Evolutionary conservation across 2,329 filamentous ascomycete species (phyloP).

Genomic region (Cercospora sojina): DNA sequence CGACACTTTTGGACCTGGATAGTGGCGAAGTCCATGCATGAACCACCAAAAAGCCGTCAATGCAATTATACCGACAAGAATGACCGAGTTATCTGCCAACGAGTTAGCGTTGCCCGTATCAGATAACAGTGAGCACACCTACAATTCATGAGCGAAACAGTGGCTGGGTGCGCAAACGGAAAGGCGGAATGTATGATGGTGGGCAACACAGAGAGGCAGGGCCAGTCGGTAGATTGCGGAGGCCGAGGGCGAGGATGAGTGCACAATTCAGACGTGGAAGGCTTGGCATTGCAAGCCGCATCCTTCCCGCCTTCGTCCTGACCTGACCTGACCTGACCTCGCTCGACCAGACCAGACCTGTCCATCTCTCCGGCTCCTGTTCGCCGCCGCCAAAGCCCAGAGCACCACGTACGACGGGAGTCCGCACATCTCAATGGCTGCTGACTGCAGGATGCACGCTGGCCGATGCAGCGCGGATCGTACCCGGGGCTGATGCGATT

Average conservation of each 20-base stretch:
- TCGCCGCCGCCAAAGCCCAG: not conserved
- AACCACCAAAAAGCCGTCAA: slow-evolving; percentile 54
- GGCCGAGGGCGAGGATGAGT: not conserved
- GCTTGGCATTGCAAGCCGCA: not conserved
- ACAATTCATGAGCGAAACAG: slow-evolving; percentile 39
- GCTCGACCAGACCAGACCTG: no score
- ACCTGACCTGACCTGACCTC: no score
- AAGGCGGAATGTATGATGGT: slow-evolving; percentile 21
- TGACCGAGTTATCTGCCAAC: slow-evolving; percentile 54
- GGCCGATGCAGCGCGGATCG: slow-evolving; percentile 12
- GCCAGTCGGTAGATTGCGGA: not conserved
- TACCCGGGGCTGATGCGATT: slow-evolving; percentile 5
- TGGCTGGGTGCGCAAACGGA: slow-evolving; percentile 35
- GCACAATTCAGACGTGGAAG: not conserved
- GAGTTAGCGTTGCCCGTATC: slow-evolving; percentile 31
- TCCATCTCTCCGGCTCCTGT: not conserved
- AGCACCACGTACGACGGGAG: not conserved
- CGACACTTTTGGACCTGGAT: slow-evolving; percentile 54
- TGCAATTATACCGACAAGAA: slow-evolving; percentile 51
- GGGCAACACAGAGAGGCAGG: not conserved
- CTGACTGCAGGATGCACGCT: slow-evolving; percentile 1
- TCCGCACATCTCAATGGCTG: not conserved
- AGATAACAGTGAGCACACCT: slow-evolving; percentile 42
- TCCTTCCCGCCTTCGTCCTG: no score
- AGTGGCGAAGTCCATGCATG: slow-evolving; percentile 49